These are phyloP conservation scores for Parsonsia alboflavescens DNA, from an alignment of 257 asterid genomes.

Conservation along the genomic window DNA sequence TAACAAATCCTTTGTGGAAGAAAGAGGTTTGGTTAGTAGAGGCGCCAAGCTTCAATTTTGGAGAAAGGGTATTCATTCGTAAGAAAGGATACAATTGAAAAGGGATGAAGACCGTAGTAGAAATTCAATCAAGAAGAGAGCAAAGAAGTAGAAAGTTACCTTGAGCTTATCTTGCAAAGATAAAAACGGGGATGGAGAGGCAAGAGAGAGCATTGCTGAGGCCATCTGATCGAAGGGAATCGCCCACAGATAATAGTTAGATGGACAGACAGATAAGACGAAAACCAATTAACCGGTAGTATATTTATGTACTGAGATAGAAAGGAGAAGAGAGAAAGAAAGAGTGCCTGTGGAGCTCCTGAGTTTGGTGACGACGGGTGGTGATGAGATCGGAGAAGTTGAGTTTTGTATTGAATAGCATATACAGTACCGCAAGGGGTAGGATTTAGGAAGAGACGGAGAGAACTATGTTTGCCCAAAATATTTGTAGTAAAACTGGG, in stretches of 20 bases:
- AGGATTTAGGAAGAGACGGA: no score
- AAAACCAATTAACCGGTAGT: neutral
- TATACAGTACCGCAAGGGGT: no score
- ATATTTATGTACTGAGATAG: neutral
- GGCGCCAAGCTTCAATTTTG: slow-evolving; percentile 34
- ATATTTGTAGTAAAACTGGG: no score
- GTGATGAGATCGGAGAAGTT: no score
- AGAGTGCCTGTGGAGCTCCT: neutral
- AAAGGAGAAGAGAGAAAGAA: neutral
- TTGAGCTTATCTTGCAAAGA: slow-evolving; percentile 33
- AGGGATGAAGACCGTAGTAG: neutral
- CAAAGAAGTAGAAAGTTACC: slow-evolving; percentile 19
- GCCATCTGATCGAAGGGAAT: slow-evolving; percentile 36
- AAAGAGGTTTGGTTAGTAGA: slow-evolving; percentile 33
- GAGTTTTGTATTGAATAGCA: no score
- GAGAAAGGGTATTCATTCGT: neutral
- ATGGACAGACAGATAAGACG: no score
- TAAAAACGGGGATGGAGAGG: slow-evolving; percentile 32
- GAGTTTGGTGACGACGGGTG: no score
- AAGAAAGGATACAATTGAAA: neutral
- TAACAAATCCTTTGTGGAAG: slow-evolving; percentile 31
- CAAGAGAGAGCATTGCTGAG: slow-evolving; percentile 40
- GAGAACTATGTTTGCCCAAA: no score
- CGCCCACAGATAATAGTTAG: neutral
- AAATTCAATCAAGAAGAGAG: no score